Evolutionary conservation across 352 stramenopile species (phyloP).

Genomic region (Elongisporangium undulatum): DNA sequence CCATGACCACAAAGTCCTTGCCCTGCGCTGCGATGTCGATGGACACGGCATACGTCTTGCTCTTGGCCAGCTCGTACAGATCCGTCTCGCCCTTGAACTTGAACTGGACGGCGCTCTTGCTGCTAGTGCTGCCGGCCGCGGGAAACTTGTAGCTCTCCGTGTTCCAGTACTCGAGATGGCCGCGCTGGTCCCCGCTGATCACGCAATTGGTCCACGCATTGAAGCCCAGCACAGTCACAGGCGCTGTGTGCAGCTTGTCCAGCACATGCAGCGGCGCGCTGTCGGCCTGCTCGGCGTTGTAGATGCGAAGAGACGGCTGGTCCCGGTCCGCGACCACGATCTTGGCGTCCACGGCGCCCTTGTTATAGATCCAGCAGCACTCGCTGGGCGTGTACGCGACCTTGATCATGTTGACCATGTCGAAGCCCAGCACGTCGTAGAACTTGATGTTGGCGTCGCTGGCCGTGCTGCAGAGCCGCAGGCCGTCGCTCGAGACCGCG

Average conservation of each 20-base stretch:
- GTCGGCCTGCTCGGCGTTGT: slow-evolving; percentile 64
- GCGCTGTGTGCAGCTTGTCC: slow-evolving; percentile 88
- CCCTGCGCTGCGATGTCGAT: slow-evolving; percentile 73
- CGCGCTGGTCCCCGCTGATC: slow-evolving; percentile 90
- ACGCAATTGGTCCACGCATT: slow-evolving; percentile 83
- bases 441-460: slow-evolving; percentile 96
- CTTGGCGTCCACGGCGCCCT: slow-evolving; percentile 49
- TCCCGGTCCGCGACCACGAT: slow-evolving; percentile 77
- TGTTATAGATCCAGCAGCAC: slow-evolving; percentile 73
- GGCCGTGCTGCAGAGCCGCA: slow-evolving; percentile 81
- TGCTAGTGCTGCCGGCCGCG: background rate
- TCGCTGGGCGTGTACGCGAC: slow-evolving; percentile 63
- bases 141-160: slow-evolving; percentile 61
- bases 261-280: slow-evolving; percentile 53
- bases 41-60: slow-evolving; percentile 77
- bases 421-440: slow-evolving; percentile 98
- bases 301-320: slow-evolving; percentile 76
- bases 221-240: slow-evolving; percentile 88
- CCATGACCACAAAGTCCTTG: slow-evolving; percentile 80
- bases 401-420: slow-evolving; percentile 97
- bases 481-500: slow-evolving; percentile 77
- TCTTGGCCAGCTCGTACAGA: slow-evolving; percentile 94
- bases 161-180: slow-evolving; percentile 95
- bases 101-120: slow-evolving; percentile 49
- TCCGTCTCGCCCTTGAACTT: slow-evolving; percentile 96